Evolutionary conservation across 2,329 filamentous ascomycete genomes (phyloP).

Genomic region (Sarocladium strictum): DNA sequence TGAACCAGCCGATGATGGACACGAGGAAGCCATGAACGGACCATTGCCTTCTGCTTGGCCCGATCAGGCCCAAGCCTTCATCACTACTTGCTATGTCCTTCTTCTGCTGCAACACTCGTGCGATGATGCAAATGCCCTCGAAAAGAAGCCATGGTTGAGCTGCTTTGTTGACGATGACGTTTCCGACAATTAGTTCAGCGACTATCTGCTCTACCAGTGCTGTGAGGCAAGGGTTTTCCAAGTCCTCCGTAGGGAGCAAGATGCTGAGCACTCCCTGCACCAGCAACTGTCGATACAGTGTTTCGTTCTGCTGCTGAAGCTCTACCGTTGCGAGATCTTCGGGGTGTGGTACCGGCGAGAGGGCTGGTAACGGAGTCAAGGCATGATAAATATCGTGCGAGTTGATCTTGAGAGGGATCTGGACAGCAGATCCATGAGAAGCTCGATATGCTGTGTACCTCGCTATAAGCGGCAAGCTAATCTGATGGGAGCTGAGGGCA

Average conservation of each 20-base stretch:
- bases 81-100: background rate
- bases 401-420: slow-evolving; percentile 54
- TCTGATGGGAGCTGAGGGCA: background rate
- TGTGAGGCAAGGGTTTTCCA: slow-evolving; percentile 80
- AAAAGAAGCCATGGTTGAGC: slow-evolving; percentile 87
- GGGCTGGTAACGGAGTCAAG: slow-evolving; percentile 71
- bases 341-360: slow-evolving; percentile 67
- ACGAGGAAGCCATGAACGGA: slow-evolving; percentile 47
- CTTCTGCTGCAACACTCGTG: slow-evolving; percentile 28
- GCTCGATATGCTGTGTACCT: slow-evolving; percentile 61
- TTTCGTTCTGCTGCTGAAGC: slow-evolving; percentile 71
- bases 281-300: slow-evolving; percentile 80
- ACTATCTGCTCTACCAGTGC: slow-evolving; percentile 81
- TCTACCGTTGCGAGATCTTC: slow-evolving; percentile 43
- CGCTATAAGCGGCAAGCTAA: background rate
- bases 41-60: slow-evolving; percentile 23
- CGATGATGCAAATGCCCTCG: slow-evolving; percentile 72
- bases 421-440: slow-evolving; percentile 52
- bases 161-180: slow-evolving; percentile 70
- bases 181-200: slow-evolving; percentile 83
- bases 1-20: slow-evolving; percentile 47
- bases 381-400: slow-evolving; percentile 74
- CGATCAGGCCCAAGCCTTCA: slow-evolving; percentile 11
- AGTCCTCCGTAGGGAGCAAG: slow-evolving; percentile 84
- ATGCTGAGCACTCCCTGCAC: slow-evolving; percentile 75